phyloP scores from a whole-genome alignment of 2,329 filamentous ascomycete species.

The Aureobasidium sp. region DNA sequence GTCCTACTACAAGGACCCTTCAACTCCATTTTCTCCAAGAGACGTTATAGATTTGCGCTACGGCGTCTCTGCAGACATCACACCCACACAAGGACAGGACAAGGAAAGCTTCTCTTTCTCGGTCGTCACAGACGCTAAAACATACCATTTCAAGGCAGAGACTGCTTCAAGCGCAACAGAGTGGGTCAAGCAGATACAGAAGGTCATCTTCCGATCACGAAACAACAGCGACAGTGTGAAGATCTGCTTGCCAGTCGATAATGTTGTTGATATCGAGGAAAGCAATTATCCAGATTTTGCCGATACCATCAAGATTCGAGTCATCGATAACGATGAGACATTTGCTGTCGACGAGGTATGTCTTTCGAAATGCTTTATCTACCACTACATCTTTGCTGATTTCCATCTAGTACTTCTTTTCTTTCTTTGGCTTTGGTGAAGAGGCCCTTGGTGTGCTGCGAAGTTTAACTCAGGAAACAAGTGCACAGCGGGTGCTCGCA shows the following conservation, averaged over 20 bases:
- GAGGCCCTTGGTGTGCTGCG: constrained; percentile 76
- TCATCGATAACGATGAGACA: constrained; percentile 88
- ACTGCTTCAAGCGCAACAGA: constrained; percentile 83
- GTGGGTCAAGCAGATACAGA: constrained; percentile 90
- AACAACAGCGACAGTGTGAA: constrained; percentile 97
- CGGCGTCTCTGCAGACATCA: constrained; percentile 75
- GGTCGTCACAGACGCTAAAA: constrained; percentile 73
- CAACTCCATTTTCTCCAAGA: constrained; percentile 83
- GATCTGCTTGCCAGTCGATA: constrained; percentile 81
- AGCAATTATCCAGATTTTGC: constrained; percentile 85
- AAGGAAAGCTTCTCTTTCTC: constrained; percentile 72
- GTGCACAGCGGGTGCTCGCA: constrained; percentile 14
- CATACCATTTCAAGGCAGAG: constrained; percentile 83
- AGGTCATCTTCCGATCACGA: constrained; percentile 90
- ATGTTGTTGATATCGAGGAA: constrained; percentile 87
- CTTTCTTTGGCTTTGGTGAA: constrained; percentile 80
- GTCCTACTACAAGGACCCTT: constrained; percentile 77
- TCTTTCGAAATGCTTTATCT: constrained; percentile 11
- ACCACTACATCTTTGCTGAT: constrained; percentile 21
- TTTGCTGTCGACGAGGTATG: constrained; percentile 87
- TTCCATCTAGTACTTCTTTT: constrained; percentile 79
- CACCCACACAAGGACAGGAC: constrained; percentile 58
- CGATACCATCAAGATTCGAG: constrained; percentile 86
- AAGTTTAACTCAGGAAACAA: constrained; percentile 60
- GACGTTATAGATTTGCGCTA: constrained; percentile 90